phyloP scores from a whole-genome alignment of 306 rosid species.

The Luffa aegyptiaca region DNA sequence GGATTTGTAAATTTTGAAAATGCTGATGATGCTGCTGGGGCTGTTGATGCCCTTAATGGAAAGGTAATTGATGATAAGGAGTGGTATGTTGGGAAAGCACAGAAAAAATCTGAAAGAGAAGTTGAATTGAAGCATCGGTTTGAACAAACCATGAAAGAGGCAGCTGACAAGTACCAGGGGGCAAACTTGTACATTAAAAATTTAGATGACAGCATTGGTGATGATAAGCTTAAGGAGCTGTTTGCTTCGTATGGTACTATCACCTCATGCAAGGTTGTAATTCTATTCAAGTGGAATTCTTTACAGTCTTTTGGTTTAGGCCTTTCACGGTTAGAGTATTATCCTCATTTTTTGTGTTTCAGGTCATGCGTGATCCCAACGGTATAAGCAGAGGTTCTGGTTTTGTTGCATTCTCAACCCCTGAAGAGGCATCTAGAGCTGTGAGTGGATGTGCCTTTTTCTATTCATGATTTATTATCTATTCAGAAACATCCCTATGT shows the following conservation, averaged over 20 bases:
- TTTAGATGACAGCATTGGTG: conserved; percentile 26
- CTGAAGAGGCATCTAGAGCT: conserved; percentile 31
- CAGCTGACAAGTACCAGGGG: conserved; percentile 24
- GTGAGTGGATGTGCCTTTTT: conserved; percentile 13
- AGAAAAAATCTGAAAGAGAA: conserved; percentile 28
- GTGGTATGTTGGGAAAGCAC: conserved; percentile 29
- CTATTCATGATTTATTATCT: background rate
- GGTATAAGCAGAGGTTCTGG: conserved; percentile 33
- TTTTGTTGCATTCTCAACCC: conserved; percentile 29
- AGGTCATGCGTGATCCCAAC: conserved; percentile 32
- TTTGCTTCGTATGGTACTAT: conserved; percentile 25
- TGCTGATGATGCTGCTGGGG: conserved; percentile 21
- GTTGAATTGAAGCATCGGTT: conserved; percentile 23
- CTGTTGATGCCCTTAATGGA: conserved; percentile 26
- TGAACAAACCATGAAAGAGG: conserved; percentile 26
- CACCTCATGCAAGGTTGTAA: conserved; percentile 30
- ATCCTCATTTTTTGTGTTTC: background rate
- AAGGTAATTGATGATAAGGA: conserved; percentile 26
- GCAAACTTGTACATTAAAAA: conserved; percentile 25
- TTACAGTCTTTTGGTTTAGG: background rate
- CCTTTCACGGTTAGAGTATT: background rate
- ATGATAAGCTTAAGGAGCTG: conserved; percentile 24
- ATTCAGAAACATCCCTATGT: background rate
- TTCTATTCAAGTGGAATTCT: background rate
- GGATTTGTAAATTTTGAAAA: conserved; percentile 32